phyloP scores from a whole-genome alignment of 306 rosid species.

The Styphnolobium japonicum region DNA sequence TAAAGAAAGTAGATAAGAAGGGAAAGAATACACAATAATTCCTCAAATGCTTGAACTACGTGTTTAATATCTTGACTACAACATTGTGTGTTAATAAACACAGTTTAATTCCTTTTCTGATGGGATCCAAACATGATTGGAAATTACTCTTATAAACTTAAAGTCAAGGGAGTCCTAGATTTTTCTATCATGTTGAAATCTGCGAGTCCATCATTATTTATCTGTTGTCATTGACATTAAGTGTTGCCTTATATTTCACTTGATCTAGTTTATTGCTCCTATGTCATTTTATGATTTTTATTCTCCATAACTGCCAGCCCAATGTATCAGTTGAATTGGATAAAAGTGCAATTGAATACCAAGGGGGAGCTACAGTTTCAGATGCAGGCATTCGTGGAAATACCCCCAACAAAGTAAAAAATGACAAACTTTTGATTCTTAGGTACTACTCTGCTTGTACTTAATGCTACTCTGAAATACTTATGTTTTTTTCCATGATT shows the following conservation, averaged over 20 bases:
- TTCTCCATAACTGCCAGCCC: not conserved
- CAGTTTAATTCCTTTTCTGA: not conserved
- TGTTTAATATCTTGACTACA: not conserved
- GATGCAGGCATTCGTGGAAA: not conserved
- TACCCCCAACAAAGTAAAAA: not conserved
- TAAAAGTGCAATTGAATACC: not conserved
- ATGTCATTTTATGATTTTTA: not conserved
- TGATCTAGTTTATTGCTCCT: not conserved
- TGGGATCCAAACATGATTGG: not conserved
- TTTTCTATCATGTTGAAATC: not conserved
- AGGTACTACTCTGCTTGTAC: slow-evolving; percentile 4
- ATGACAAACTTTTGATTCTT: not conserved
- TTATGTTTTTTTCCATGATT: not conserved
- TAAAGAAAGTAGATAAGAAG: too few relatives aligned
- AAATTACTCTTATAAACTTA: not conserved
- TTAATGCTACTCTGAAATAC: not conserved
- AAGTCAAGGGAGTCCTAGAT: not conserved
- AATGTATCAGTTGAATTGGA: not conserved
- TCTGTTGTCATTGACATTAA: not conserved
- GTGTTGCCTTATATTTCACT: not conserved
- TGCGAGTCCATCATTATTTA: not conserved
- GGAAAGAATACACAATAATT: too few relatives aligned
- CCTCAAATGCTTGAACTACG: not conserved
- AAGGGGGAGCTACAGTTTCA: not conserved
- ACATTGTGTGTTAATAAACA: not conserved